Conservation (phyloP, 2,329 filamentous ascomycete species). For the Alternaria panax region DNA sequence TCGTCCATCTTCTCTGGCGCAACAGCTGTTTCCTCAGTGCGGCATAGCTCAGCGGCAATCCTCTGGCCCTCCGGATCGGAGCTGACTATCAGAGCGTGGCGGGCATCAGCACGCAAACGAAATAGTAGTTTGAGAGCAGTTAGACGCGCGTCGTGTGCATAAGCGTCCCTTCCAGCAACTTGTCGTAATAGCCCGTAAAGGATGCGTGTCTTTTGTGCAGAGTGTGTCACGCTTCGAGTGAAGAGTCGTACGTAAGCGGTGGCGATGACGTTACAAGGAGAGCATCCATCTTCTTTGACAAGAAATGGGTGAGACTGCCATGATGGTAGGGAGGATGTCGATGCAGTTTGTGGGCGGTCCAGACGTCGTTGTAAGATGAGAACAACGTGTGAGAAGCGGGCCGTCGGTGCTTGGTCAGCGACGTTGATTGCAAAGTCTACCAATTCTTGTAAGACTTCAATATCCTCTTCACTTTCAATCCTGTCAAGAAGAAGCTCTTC, state of each 20-base stretch:
- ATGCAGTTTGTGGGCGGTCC: conserved; percentile 27
- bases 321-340: conserved; percentile 26
- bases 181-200: conserved; percentile 48
- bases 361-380: conserved; percentile 54
- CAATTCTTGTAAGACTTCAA: conserved; percentile 68
- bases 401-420: conserved; percentile 65
- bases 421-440: conserved; percentile 71
- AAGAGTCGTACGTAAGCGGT: conserved; percentile 79
- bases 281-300: conserved; percentile 49
- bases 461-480: conserved; percentile 69
- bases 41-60: conserved; percentile 74
- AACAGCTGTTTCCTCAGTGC: conserved; percentile 63
- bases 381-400: conserved; percentile 61
- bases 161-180: conserved; percentile 42
- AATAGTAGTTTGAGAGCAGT: conserved; percentile 64
- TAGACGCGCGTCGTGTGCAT: conserved; percentile 48
- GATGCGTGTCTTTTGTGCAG: conserved; percentile 68
- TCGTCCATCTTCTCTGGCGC: conserved; percentile 55
- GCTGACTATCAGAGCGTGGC: conserved; percentile 76
- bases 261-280: conserved; percentile 72
- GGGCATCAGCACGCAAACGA: conserved; percentile 81
- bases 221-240: conserved; percentile 72
- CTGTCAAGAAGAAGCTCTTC: conserved; percentile 68
- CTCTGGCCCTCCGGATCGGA: conserved; percentile 74
- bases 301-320: conserved; percentile 28